A percentile compares a stretch with the other conserved stretches of the same genome.
These are phyloP conservation scores for Trichoderma endophyticum DNA, from an alignment of 2,329 filamentous ascomycete genomes.

Conservation along the genomic window DNA sequence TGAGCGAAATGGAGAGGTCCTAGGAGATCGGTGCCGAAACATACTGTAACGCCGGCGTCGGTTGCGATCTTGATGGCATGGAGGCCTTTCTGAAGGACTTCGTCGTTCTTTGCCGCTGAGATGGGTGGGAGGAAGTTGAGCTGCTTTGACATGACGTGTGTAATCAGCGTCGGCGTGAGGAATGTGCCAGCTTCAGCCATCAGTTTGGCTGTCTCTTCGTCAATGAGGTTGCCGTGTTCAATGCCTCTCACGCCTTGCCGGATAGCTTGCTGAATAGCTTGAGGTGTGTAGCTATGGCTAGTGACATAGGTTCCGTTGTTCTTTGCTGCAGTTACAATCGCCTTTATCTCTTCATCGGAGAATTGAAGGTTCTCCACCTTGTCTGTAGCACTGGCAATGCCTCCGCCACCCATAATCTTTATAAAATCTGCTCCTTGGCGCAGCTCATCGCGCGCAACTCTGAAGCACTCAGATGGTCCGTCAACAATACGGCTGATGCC, in stretches of 20 bases:
- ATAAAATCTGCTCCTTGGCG: constrained; percentile 57
- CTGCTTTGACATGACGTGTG: constrained; percentile 38
- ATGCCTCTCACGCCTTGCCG: constrained; percentile 55
- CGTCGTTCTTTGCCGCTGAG: constrained; percentile 45
- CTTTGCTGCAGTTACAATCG: constrained; percentile 48
- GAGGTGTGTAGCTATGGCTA: constrained; percentile 54
- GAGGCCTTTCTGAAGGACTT: constrained; percentile 47
- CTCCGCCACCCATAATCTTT: constrained; percentile 59
- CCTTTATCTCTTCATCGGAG: constrained; percentile 51
- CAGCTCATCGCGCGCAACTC: constrained; percentile 51
- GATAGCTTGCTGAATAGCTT: constrained; percentile 52
- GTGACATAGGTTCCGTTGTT: constrained; percentile 53
- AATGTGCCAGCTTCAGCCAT: constrained; percentile 49
- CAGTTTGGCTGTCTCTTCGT: constrained; percentile 40
- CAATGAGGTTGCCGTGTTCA: constrained; percentile 42
- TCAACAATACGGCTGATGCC: constrained; percentile 47
- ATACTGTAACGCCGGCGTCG: constrained; percentile 51
- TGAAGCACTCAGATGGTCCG: constrained; percentile 52
- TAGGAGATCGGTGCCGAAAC: constrained; percentile 45
- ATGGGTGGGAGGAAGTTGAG: constrained; percentile 47
- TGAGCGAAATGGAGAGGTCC: constrained; percentile 31
- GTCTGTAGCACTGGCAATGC: constrained; percentile 55
- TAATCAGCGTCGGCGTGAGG: constrained; percentile 52
- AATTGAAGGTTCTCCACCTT: constrained; percentile 53
- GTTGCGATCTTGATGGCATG: constrained; percentile 45